phyloP scores from a whole-genome alignment of 345 rosid species.

The Linum tenue region DNA sequence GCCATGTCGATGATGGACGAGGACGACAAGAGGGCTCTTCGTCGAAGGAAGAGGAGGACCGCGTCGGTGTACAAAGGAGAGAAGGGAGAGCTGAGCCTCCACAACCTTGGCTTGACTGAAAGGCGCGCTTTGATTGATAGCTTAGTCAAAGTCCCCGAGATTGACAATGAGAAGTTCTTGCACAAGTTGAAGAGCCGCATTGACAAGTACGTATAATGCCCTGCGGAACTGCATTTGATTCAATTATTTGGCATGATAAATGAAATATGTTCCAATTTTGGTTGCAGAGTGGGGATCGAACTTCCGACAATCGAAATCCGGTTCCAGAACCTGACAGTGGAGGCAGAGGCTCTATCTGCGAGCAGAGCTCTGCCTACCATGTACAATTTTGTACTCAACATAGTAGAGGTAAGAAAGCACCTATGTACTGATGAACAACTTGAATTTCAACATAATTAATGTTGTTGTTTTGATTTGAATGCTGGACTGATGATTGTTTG shows the following conservation, averaged over 20 bases:
- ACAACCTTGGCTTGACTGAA: neutral
- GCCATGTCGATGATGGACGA: conserved; percentile 2
- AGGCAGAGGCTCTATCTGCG: neutral
- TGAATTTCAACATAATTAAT: neutral
- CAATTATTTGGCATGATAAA: neutral
- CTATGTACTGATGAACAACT: neutral
- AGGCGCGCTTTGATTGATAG: neutral
- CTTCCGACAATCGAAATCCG: neutral
- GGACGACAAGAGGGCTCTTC: conserved; percentile 4
- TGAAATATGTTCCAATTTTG: neutral
- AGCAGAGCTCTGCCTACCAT: conserved; percentile 3
- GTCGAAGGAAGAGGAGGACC: neutral
- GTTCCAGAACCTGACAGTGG: neutral
- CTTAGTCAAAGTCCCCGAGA: neutral
- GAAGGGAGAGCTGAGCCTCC: neutral
- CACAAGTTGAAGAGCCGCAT: neutral
- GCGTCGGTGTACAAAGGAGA: neutral
- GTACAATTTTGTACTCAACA: neutral
- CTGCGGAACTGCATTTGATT: neutral
- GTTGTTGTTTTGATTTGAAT: neutral
- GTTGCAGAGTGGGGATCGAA: neutral
- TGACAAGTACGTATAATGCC: neutral
- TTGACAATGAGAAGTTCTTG: conserved; percentile 8
- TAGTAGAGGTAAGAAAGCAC: neutral
- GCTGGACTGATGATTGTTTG: neutral